Base-by-base conservation (phyloP, 2,329 filamentous ascomycete species). In the Colletotrichum sp. region DNA sequence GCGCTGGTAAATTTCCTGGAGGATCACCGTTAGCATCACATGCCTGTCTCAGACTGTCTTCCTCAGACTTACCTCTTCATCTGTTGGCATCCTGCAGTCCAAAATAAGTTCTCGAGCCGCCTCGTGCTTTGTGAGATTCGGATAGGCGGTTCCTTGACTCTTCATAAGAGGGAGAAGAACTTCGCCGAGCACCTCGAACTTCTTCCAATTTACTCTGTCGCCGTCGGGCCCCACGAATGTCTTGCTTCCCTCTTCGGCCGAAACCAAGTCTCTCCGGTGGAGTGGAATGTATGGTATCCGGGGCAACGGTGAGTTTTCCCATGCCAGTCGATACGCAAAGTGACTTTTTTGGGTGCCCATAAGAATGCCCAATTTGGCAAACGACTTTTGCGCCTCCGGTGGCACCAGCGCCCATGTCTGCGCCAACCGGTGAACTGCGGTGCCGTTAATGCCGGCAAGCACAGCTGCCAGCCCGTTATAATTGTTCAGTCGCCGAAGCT, bases 401-500 rank as follows among this genome's bases (percentile, higher is more conserved):
- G 94, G 90, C 5, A 98, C 92, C 18, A 98, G 86, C 16, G 94
- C 92, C 76, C 94, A 90, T 0, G 97, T 98, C 79, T 96, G 94
- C 0, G 90, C 87, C 3, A 99, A 90, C 22, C 97, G 94, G 81
- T 97, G 94, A 32, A 99, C 93, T 1, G 96, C 93, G 3, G 94
- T 95, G 75, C 95, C 94, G 82, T 97, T 98, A 81, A 99, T 94
- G 10, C 96, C 97, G 8, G 97, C 96, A 74, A 99, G 91, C 43
- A 99, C 92, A 9, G 97, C 96, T n/a, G 96, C 96, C 2, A 99
- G 88, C 0, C 96, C 94, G 83, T 98, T 98, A 88, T 98, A 99
- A 84, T 99, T 98, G 87, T 98, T 98, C 77, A 98, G 87, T 81
- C 96, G 93, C 52, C 97, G 94, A 66, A 99, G 88, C 86, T 96